Conservation (phyloP, 2,329 filamentous ascomycete genomes). For the Leptographium wingfieldii region DNA sequence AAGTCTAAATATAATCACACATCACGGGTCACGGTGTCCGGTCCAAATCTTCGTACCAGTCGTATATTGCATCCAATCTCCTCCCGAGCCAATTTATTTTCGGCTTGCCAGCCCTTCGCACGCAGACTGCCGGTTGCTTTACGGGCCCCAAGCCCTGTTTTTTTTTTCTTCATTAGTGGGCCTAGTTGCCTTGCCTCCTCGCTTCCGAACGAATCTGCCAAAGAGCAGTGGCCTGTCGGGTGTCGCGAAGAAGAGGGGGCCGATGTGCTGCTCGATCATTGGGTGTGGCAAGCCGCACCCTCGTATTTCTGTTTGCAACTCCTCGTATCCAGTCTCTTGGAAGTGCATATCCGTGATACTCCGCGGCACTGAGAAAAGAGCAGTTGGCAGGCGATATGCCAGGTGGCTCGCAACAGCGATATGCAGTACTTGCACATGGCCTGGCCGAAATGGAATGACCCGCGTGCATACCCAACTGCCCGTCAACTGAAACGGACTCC, state of each 20-base stretch:
- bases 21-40: neutral
- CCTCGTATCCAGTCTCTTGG: neutral
- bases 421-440: neutral
- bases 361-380: neutral
- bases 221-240: neutral
- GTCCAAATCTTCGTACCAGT: neutral
- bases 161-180: neutral
- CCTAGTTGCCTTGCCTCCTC: neutral
- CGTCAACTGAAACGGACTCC: neutral
- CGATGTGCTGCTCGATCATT: neutral
- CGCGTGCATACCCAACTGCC: neutral
- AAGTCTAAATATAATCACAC: neutral
- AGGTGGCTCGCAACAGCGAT: neutral
- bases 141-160: neutral
- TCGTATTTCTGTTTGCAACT: neutral
- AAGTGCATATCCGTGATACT: neutral
- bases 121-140: neutral
- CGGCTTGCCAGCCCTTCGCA: neutral
- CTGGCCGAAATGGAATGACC: neutral
- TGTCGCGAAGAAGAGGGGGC: neutral
- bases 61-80: neutral
- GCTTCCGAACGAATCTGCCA: neutral
- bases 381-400: neutral
- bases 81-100: neutral
- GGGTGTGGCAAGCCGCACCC: neutral